A percentile compares a stretch with the other conserved stretches of the same genome.
These are phyloP conservation scores for Boletus eberwhitei DNA, from an alignment of 768 basidiomycete genomes.

Conservation along the genomic window DNA sequence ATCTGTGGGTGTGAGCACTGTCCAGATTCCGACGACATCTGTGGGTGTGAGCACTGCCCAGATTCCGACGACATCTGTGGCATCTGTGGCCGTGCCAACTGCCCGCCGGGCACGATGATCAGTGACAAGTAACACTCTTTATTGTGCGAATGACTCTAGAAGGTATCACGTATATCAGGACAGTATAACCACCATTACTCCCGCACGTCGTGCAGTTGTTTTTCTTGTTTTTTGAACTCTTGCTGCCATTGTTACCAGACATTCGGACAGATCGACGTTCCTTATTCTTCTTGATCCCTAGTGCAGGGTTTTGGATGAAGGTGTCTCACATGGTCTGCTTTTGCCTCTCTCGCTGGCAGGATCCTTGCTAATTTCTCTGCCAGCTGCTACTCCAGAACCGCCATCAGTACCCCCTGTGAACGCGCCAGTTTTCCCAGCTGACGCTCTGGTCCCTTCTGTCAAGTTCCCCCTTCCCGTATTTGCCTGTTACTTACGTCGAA, in stretches of 20 bases:
- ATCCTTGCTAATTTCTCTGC: conserved; percentile 2
- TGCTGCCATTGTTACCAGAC: not conserved
- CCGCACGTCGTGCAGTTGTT: not conserved
- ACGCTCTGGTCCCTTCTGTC: not conserved
- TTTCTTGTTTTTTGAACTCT: conserved; percentile 1
- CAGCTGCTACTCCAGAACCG: not conserved
- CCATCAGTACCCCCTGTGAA: not conserved
- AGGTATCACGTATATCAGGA: not conserved
- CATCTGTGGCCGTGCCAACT: not conserved
- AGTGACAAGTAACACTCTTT: not conserved
- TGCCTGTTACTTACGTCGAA: not conserved
- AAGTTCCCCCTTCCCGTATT: not conserved
- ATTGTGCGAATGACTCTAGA: not conserved
- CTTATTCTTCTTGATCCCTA: not conserved
- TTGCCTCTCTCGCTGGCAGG: not conserved
- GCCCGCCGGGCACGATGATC: conserved; percentile 8
- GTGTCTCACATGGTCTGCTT: conserved; percentile 8
- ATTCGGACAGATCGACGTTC: not conserved
- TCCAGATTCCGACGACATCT: conserved; percentile 3
- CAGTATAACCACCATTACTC: not conserved
- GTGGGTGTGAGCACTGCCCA: not conserved
- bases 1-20: no score
- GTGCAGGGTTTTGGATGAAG: not conserved
- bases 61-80: no score
- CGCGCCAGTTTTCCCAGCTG: not conserved